Percentiles rank a stretch among this genome's conserved stretches.
Evolutionary conservation across 116 monocot genomes (phyloP).

Genomic region (Papilionanthe hybrid): DNA sequence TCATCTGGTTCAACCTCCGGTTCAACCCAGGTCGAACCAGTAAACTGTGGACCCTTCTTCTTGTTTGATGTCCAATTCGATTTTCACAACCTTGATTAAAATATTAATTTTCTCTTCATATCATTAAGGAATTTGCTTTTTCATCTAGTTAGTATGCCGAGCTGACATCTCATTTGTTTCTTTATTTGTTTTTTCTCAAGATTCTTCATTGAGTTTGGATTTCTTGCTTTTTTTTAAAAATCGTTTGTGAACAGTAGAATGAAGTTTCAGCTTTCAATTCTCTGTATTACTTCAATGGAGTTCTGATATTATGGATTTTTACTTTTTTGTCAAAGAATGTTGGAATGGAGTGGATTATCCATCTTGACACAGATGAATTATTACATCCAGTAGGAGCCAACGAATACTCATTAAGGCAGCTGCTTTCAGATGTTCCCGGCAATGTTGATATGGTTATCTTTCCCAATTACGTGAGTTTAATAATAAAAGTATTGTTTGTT

Average conservation of each 20-base stretch:
- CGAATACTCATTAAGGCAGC: slow-evolving; percentile 44
- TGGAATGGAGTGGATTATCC: slow-evolving; percentile 64
- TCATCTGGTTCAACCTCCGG: no score
- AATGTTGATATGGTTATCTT: slow-evolving; percentile 64
- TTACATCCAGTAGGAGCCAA: slow-evolving; percentile 48
- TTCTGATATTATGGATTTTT: background rate
- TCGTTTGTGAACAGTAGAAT: background rate
- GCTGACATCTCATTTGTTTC: no score
- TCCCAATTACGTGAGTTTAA: slow-evolving; percentile 59
- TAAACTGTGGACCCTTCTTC: no score
- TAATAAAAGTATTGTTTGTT: background rate
- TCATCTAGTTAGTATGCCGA: background rate
- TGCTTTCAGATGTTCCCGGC: slow-evolving; percentile 41
- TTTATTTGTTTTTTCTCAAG: background rate
- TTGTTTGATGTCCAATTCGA: no score
- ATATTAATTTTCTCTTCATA: background rate
- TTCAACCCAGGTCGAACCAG: no score
- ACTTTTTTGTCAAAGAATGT: slow-evolving; percentile 23
- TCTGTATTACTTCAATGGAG: background rate
- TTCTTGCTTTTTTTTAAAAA: background rate
- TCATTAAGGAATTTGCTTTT: background rate
- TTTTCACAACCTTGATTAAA: background rate
- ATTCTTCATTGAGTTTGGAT: background rate
- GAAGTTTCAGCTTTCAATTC: background rate
- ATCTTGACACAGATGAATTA: slow-evolving; percentile 71